A percentile compares a stretch with the other conserved stretches of the same genome.
Evolutionary conservation across 1,284 basidiomycete species (phyloP).

Genomic region (Sutorius eximius): DNA sequence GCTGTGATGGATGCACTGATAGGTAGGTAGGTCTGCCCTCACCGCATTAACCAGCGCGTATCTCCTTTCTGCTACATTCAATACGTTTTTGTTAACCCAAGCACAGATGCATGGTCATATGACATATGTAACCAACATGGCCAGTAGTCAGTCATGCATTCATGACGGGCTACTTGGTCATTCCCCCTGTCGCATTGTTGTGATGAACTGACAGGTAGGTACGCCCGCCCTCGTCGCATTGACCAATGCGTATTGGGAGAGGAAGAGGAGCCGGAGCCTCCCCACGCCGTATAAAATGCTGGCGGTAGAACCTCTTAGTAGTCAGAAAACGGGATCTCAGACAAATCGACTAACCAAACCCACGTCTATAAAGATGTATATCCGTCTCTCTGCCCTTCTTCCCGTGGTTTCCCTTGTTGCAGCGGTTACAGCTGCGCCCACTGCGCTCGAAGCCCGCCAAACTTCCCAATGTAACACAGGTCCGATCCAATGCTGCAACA

Average conservation of each 20-base stretch:
- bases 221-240: background rate
- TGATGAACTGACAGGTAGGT: background rate
- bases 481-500: slow-evolving; percentile 6
- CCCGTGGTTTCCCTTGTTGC: slow-evolving; percentile 1
- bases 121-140: no score
- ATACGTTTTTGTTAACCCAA: no score
- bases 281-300: background rate
- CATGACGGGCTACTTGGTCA: background rate
- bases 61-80: no score
- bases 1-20: background rate
- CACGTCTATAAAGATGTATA: background rate
- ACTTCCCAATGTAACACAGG: slow-evolving; percentile 9
- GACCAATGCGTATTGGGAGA: no score
- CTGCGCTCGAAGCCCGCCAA: background rate
- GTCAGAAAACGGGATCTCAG: background rate
- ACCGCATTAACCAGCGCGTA: no score
- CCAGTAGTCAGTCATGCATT: no score
- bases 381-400: slow-evolving; percentile 8
- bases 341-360: background rate
- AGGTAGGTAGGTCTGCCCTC: background rate
- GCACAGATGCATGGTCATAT: no score
- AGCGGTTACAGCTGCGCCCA: slow-evolving; percentile 7
- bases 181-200: no score
- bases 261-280: no score
- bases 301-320: background rate